Evolutionary conservation across 2,329 filamentous ascomycete species (phyloP).

Genomic region (Gnomoniopsis smithogilvyi): DNA sequence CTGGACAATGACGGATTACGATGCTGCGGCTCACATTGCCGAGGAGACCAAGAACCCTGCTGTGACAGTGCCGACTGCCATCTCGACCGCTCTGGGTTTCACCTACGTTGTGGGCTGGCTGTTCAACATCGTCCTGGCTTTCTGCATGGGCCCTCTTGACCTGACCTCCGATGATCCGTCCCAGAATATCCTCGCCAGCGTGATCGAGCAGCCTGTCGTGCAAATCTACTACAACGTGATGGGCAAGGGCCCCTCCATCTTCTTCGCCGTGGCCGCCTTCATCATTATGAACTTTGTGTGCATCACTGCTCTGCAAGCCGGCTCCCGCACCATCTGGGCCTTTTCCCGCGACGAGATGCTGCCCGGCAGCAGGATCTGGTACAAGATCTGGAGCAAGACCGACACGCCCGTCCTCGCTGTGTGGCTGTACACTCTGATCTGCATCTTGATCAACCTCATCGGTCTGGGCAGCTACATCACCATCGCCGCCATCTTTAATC

Average conservation of each 20-base stretch:
- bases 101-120: slow-evolving; percentile 54
- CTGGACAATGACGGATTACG: slow-evolving; percentile 38
- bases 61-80: slow-evolving; percentile 46
- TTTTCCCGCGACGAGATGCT: slow-evolving; percentile 51
- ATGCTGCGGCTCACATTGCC: slow-evolving; percentile 33
- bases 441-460: slow-evolving; percentile 57
- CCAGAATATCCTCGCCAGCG: slow-evolving; percentile 38
- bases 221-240: slow-evolving; percentile 58
- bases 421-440: slow-evolving; percentile 53
- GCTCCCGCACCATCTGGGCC: slow-evolving; percentile 51
- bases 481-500: slow-evolving; percentile 51
- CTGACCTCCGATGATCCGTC: slow-evolving; percentile 30
- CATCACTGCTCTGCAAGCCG: slow-evolving; percentile 54
- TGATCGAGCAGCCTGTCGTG: slow-evolving; percentile 49
- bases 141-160: slow-evolving; percentile 44
- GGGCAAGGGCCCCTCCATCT: slow-evolving; percentile 48
- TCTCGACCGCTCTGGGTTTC: slow-evolving; percentile 52
- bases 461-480: slow-evolving; percentile 53
- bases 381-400: slow-evolving; percentile 44
- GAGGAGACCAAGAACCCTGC: slow-evolving; percentile 40
- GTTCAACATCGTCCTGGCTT: slow-evolving; percentile 56
- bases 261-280: slow-evolving; percentile 54
- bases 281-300: slow-evolving; percentile 57
- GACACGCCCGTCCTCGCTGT: slow-evolving; percentile 51
- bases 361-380: slow-evolving; percentile 45